These are phyloP conservation scores for Pythium vanterpoolii DNA, from an alignment of 352 stramenopile species.

Conservation along the genomic window DNA sequence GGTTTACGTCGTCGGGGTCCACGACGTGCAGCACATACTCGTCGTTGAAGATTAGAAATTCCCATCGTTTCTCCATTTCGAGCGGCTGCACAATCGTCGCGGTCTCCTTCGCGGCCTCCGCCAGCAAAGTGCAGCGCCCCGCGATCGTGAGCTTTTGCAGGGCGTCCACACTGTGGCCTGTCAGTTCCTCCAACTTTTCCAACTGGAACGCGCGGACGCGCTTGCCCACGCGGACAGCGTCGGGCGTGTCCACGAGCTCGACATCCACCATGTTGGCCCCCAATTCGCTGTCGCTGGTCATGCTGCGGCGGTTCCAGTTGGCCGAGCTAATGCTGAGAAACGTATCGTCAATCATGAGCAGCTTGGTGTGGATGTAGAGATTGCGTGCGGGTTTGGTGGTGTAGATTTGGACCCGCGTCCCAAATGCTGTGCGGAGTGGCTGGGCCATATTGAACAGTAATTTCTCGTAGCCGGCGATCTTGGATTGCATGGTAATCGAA, in stretches of 20 bases:
- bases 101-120: neutral
- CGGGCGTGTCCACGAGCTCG: neutral
- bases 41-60: conserved; percentile 10
- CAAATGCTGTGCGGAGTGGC: conserved; percentile 16
- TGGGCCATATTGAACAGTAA: conserved; percentile 31
- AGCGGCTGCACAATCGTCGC: conserved; percentile 1
- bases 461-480: conserved; percentile 26
- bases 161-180: neutral
- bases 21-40: conserved; percentile 14
- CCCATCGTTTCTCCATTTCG: conserved; percentile 15
- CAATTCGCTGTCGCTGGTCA: conserved; percentile 35
- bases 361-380: conserved; percentile 24
- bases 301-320: conserved; percentile 38
- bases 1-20: conserved; percentile 17
- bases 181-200: conserved; percentile 7
- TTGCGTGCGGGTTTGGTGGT: conserved; percentile 16
- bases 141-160: neutral
- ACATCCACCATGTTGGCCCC: conserved; percentile 18
- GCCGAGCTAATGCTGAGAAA: conserved; percentile 28
- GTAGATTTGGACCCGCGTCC: conserved; percentile 6
- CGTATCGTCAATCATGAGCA: conserved; percentile 27
- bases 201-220: conserved; percentile 5
- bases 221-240: neutral
- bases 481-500: conserved; percentile 40
- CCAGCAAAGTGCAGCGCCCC: neutral